phyloP scores from a whole-genome alignment of 1,284 basidiomycete genomes.

The Exobasidium cylindrosporum region DNA sequence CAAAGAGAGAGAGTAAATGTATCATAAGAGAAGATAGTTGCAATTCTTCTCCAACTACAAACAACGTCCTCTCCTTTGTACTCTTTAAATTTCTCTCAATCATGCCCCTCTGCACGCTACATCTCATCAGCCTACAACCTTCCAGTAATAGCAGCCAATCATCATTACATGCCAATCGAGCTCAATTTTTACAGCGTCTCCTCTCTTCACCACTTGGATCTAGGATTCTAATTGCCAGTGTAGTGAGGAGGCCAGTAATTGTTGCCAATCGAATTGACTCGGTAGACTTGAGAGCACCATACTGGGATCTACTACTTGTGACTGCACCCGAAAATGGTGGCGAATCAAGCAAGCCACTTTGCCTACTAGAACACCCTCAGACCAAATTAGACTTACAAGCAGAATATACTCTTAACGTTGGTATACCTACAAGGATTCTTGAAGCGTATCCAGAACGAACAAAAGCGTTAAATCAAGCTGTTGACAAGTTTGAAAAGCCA shows the following conservation, averaged over 20 bases:
- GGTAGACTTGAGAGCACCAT: not conserved
- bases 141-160: not conserved
- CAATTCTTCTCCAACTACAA: not conserved
- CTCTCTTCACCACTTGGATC: not conserved
- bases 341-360: not conserved
- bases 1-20: too few relatives aligned
- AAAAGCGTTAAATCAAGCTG: not conserved
- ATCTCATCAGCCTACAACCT: not conserved
- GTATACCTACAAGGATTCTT: not conserved
- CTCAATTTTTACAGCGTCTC: not conserved
- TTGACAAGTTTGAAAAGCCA: not conserved
- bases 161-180: not conserved
- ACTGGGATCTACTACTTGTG: constrained; percentile 1
- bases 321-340: not conserved
- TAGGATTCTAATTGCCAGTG: not conserved
- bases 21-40: constrained; percentile 1
- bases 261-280: not conserved
- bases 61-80: constrained; percentile 6
- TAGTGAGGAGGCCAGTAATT: not conserved
- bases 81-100: too few relatives aligned
- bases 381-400: not conserved
- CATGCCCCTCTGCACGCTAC: constrained; percentile 14
- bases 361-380: not conserved
- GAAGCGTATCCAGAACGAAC: not conserved
- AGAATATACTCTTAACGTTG: constrained; percentile 6